phyloP scores from a whole-genome alignment of 257 asterid species.

The Solanum lignicaule region DNA sequence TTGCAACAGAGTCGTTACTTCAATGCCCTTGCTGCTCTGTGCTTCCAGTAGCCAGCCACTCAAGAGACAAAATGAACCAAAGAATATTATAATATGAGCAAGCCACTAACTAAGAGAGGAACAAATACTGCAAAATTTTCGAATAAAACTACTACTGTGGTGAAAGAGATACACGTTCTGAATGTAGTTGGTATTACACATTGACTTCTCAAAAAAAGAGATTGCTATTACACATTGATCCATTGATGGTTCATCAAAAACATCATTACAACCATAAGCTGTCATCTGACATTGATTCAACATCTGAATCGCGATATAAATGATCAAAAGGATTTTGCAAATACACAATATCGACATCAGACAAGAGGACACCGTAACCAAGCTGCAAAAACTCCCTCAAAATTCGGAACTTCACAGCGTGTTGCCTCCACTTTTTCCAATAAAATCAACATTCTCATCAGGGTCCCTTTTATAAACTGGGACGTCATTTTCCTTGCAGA shows the following conservation, averaged over 20 bases:
- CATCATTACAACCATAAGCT: no score
- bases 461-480: constrained; percentile 15
- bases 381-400: no score
- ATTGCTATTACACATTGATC: constrained; percentile 1
- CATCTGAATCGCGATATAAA: no score
- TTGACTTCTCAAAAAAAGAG: not conserved
- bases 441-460: constrained; percentile 5
- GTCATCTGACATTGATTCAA: no score
- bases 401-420: no score
- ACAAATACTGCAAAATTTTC: not conserved
- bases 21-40: not conserved
- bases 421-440: constrained; percentile 14
- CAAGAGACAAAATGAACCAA: not conserved
- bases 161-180: not conserved
- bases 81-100: not conserved
- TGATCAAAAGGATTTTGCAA: no score
- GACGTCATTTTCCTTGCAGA: constrained; percentile 11
- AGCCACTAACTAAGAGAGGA: not conserved
- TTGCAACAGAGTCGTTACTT: not conserved
- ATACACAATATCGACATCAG: no score
- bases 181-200: not conserved
- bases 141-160: not conserved
- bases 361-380: no score
- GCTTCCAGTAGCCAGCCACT: not conserved
- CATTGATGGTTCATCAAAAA: not conserved